A percentile compares a stretch with the other conserved stretches of the same genome.
Conservation (phyloP, 2,329 filamentous ascomycete species). For the Pseudogymnoascus sp. region DNA sequence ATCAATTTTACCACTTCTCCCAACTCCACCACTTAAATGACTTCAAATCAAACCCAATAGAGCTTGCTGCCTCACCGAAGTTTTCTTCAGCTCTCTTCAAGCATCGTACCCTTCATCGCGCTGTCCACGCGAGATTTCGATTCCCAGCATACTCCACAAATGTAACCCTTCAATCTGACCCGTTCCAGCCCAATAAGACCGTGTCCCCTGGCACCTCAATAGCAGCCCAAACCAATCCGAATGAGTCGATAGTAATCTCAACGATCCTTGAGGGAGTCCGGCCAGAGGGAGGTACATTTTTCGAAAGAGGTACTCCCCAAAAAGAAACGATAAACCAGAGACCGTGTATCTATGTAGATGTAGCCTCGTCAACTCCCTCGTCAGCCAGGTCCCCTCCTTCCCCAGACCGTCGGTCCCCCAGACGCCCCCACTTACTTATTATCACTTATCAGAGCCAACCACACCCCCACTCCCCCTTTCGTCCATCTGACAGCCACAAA, state of each 20-base stretch:
- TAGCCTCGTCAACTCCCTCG: background rate
- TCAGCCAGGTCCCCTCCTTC: background rate
- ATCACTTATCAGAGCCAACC: background rate
- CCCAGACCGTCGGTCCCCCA: background rate
- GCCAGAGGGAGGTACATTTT: background rate
- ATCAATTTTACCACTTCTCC: background rate
- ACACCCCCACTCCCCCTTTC: background rate
- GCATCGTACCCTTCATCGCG: background rate
- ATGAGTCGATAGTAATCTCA: background rate
- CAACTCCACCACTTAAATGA: background rate
- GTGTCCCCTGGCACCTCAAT: background rate
- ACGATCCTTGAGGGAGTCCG: background rate
- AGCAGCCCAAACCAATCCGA: background rate
- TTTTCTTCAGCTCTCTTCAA: background rate
- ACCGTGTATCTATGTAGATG: background rate
- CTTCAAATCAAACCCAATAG: background rate
- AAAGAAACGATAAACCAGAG: background rate
- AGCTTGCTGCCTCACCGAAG: background rate
- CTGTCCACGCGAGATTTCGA: background rate
- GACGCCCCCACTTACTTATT: background rate
- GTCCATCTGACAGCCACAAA: background rate
- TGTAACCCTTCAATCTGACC: constrained; percentile 1
- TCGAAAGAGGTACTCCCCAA: background rate
- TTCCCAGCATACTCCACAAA: background rate
- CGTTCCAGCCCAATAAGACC: background rate